Evolutionary conservation across 2,329 filamentous ascomycete species (phyloP).

Genomic region (Gnomoniopsis sp.): DNA sequence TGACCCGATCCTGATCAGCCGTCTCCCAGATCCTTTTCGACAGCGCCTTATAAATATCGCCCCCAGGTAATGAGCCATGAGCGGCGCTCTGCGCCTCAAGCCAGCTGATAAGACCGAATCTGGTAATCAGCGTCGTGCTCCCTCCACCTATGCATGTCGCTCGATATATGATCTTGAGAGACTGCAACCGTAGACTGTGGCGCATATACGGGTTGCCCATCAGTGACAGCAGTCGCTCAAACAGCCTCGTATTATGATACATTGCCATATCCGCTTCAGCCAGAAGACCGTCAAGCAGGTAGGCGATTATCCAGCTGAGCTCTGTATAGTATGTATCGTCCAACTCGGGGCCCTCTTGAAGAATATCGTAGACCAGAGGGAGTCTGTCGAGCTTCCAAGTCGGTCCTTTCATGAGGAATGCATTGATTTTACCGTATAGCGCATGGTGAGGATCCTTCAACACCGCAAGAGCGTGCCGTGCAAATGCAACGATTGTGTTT

Average conservation of each 20-base stretch:
- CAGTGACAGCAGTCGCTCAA: constrained; percentile 71
- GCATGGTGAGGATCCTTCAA: constrained; percentile 74
- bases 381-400: constrained; percentile 72
- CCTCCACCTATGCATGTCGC: constrained; percentile 66
- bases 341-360: constrained; percentile 64
- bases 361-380: constrained; percentile 62
- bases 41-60: constrained; percentile 50
- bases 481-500: constrained; percentile 73
- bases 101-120: constrained; percentile 74
- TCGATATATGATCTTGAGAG: constrained; percentile 61
- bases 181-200: constrained; percentile 55
- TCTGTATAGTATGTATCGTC: constrained; percentile 73
- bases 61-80: constrained; percentile 35
- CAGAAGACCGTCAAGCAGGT: constrained; percentile 66
- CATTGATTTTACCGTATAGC: constrained; percentile 83
- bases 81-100: constrained; percentile 57
- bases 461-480: constrained; percentile 65
- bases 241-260: constrained; percentile 61
- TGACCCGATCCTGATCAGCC: constrained; percentile 63
- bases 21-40: constrained; percentile 58
- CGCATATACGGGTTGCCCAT: constrained; percentile 65
- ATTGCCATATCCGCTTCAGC: constrained; percentile 57
- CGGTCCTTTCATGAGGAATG: constrained; percentile 75
- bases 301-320: constrained; percentile 69
- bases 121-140: constrained; percentile 75